Evolutionary conservation across 2,329 filamentous ascomycete genomes (phyloP), one percentile per base, ranked within the genome.

Genomic region (Trematosphaeria pertusa): DNA sequence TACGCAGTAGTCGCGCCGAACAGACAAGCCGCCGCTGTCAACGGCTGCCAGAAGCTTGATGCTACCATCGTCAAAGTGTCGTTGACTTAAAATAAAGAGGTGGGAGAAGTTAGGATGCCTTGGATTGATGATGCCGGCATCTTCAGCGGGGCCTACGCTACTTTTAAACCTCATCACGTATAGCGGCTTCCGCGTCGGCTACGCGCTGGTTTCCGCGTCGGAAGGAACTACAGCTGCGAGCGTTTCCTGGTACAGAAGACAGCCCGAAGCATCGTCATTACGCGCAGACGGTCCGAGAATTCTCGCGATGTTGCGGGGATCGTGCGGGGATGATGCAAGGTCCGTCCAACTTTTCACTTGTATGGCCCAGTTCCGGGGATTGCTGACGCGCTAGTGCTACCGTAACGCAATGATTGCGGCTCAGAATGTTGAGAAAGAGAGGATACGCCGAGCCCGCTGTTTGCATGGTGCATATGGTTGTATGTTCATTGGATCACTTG

Each of bases 201-300:
- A 18, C 12, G 26, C 15, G 33, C 36, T 11, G 21, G n/a, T 14
- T 15, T 35, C 50, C 37, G 40, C 41, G 30, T 20, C 49, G 40
- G 22, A 31, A 37, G 15, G 22, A 42, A 31, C 33, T 22, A 22
- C 20, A 40, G 8, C 34, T 43, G 14, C 22, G 22, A 28, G 11
- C 33, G 36, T 50, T 46, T 20, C 48, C 38, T 38, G 38, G 44
- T 47, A 14, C 10, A 52, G 48, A 46, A 44, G 38, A 49, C 19
- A 31, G n/a, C n/a, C 44, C 51, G 41, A 31, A 33, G 17, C 20
- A 35, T 49, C 48, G 45, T 52, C 45, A 55, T 49, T 15, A 24
- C 6, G 14, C 17, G 7, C 9, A 14, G 30, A 28, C 41, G 36
- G 44, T 39, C 47, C 43, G 43, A 54, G 39, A 48, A 51, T 45